Evolutionary conservation across 768 basidiomycete species (phyloP).

Genomic region (Filobasidium floriforme): DNA sequence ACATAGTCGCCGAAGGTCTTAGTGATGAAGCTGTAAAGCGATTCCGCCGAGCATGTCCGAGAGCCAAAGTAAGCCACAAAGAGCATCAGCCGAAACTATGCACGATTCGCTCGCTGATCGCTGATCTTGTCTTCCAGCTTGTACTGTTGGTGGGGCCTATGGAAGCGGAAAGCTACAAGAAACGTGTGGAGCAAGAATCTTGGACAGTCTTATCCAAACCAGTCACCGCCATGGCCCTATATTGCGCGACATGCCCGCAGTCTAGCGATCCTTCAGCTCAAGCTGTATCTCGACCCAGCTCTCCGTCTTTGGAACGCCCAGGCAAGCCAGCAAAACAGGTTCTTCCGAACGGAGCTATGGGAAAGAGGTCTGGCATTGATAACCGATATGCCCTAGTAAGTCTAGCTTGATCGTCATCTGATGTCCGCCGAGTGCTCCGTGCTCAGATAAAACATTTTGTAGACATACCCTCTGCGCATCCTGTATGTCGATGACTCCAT

Average conservation of each 20-base stretch:
- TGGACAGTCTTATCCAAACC: neutral
- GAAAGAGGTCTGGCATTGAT: too few species aligned
- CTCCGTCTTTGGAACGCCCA: too few species aligned
- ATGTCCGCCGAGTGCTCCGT: too few species aligned
- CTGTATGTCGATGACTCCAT: constrained; percentile 38
- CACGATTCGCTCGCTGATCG: neutral
- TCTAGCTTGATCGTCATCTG: too few species aligned
- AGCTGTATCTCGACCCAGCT: too few species aligned
- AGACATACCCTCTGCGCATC: constrained; percentile 29
- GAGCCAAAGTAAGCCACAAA: neutral
- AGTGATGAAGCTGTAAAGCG: neutral
- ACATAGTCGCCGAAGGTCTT: neutral
- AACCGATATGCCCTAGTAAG: too few species aligned
- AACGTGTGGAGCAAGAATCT: neutral
- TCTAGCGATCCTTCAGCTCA: too few species aligned
- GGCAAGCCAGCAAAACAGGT: too few species aligned
- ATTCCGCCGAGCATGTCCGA: neutral
- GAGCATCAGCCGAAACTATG: neutral
- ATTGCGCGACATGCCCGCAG: neutral
- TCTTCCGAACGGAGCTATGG: too few species aligned
- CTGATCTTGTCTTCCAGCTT: neutral
- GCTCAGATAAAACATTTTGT: neutral
- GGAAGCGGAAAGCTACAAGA: neutral
- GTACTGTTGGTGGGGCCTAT: neutral
- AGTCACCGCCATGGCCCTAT: neutral